Evolutionary conservation across 2,329 filamentous ascomycete species (phyloP).

Genomic region (Trichoderma sp.): DNA sequence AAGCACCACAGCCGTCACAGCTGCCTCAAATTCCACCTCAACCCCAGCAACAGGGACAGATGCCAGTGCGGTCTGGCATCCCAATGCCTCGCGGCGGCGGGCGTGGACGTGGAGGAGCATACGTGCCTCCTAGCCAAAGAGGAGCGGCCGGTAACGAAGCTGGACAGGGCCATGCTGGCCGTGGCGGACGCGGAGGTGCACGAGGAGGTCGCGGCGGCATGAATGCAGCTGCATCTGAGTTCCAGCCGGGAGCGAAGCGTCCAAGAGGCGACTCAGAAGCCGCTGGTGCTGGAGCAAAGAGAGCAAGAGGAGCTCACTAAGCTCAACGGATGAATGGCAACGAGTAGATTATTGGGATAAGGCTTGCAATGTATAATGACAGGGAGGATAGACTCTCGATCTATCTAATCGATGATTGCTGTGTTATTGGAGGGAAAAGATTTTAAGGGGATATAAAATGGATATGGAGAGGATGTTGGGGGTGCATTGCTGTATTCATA

Average conservation of each 20-base stretch:
- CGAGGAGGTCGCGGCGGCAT: constrained; percentile 46
- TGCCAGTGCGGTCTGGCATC: constrained; percentile 39
- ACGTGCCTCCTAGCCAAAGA: constrained; percentile 42
- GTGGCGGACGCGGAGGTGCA: constrained; percentile 45
- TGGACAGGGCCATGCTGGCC: constrained; percentile 33
- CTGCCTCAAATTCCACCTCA: constrained; percentile 26
- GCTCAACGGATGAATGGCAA: background rate
- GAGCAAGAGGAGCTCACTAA: constrained; percentile 44
- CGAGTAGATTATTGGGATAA: background rate
- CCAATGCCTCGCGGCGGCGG: constrained; percentile 46
- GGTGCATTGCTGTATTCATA: constrained; percentile 18
- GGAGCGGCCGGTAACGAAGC: constrained; percentile 38
- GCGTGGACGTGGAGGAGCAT: constrained; percentile 41
- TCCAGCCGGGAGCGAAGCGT: constrained; percentile 60
- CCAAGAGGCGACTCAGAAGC: constrained; percentile 54
- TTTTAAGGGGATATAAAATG: constrained; percentile 12
- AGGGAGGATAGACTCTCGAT: background rate
- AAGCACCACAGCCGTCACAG: constrained; percentile 24
- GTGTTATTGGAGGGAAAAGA: background rate
- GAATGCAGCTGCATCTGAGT: constrained; percentile 56
- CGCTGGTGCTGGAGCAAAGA: constrained; percentile 44
- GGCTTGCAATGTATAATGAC: constrained; percentile 20
- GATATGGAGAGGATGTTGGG: constrained; percentile 4
- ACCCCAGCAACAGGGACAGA: constrained; percentile 27
- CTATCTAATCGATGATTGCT: constrained; percentile 8